Evolutionary conservation across 345 rosid genomes (phyloP), one percentile per base, ranked within the genome.

Genomic region (Acer saccharum): DNA sequence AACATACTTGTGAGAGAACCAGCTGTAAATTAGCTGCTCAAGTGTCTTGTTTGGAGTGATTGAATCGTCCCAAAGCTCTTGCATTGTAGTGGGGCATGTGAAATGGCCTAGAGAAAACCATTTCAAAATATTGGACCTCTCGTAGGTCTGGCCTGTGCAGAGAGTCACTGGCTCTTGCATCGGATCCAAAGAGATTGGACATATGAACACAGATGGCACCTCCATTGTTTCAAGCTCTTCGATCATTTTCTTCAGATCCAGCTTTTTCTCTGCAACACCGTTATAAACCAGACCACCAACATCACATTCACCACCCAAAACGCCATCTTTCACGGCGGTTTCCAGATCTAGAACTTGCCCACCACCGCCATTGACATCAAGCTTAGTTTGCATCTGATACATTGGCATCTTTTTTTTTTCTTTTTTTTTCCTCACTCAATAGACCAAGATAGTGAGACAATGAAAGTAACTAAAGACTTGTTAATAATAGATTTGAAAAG

Each of bases 61-160:
- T 7, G 88, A 55, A 62, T 91, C 87, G 74, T 90, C 94, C 96
- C 96, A 91, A 16, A 91, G 89, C 83, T 90, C 96, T 14, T 90
- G 94, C 94, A 90, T 91, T 69, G 94, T 91, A 1, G 92, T 88
- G 35, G 96, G 96, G 79, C 96, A 91, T 61, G 90, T 91, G 80
- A 77, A 84, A 77, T 86, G 94, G 23, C 93, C 92, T 60, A 90
- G 63, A 72, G 77, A 77, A 55, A 91, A 85, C 93, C 96, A 91
- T 77, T 79, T 88, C 69, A 88, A 80, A 74, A 91, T 91, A 83
- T 90, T 87, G 72, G 86, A 84, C 75, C 90, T 83, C 70, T 91
- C 92, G 25, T 91, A 91, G 71, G 96, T 91, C 73, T 91, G 93
- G 35, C 96, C 93, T 10, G 93, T 91, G 81, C 95, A 91, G 64